Evolutionary conservation across 495 filamentous ascomycete species (phyloP), one percentile per base, ranked within the genome.

Genomic region (Neurospora sp.): DNA sequence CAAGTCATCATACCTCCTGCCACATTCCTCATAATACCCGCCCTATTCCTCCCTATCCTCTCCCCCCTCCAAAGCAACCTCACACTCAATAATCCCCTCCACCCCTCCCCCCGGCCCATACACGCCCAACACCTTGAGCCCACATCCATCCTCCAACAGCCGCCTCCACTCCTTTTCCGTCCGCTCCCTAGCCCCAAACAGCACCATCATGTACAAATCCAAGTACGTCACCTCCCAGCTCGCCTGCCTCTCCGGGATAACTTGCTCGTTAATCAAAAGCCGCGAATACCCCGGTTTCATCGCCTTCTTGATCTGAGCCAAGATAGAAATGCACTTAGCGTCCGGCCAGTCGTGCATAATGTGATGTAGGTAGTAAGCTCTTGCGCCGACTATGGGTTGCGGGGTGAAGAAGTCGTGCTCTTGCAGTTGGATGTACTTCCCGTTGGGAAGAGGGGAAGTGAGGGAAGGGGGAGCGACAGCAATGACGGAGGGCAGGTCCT

Each of bases 211-310:
- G 48, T 76, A 75, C 31, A 82, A 28, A 70, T 82, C 81, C 24
- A 80, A 71, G 76, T 83, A 72, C 82, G 86, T 79, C 0, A 85
- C 85, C 39, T 81, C 80, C 79, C 84, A 84, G 0, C 77, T 74
- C 0, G 86, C 82, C 0, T 79, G 81, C 73, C 75, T 76, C 28
- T 82, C 78, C 0, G 81, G 83, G 11, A 89, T 80, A 9, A 89
- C 83, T 72, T 83, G 83, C 78, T 89, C 88, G 73, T 88, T 87
- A 19, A 89, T 79, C 48, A 89, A 74, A 31, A 89, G 76, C 59
- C 80, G 75, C 15, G 77, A 82, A 70, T 88, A 87, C 0, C 85
- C 85, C 24, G 77, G 81, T 72, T 79, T 78, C 80, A 88, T 79
- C 28, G 85, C 86, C 42, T 39, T 59, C 74, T 72, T 76, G 24